Conservation (phyloP, 108 stramenopile species). For the Epithemia pelagica region DNA sequence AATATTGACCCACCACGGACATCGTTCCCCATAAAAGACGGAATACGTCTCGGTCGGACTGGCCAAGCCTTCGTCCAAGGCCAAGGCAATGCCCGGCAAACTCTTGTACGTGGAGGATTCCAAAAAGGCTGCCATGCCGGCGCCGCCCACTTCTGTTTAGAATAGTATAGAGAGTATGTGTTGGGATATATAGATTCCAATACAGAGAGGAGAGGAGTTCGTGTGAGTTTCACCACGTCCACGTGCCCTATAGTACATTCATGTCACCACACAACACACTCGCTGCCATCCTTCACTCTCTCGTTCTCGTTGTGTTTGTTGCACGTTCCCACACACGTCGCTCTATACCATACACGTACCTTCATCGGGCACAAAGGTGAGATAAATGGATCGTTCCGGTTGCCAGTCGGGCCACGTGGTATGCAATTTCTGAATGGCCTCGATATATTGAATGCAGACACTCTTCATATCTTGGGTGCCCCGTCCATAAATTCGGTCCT, state of each 20-base stretch:
- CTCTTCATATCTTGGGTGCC: conserved; percentile 97
- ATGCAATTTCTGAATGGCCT: conserved; percentile 53
- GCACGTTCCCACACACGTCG: too few relatives aligned
- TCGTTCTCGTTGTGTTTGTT: too few relatives aligned
- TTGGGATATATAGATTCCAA: neutral
- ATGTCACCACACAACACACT: too few relatives aligned
- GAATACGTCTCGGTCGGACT: conserved; percentile 68
- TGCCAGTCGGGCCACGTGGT: conserved; percentile 19
- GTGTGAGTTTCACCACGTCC: too few relatives aligned
- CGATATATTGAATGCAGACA: conserved; percentile 93
- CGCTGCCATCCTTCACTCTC: too few relatives aligned
- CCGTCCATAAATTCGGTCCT: conserved; percentile 87
- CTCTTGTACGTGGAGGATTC: conserved; percentile 37
- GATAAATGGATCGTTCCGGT: conserved; percentile 51
- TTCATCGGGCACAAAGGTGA: conserved; percentile 72
- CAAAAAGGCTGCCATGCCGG: conserved; percentile 85
- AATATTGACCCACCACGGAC: conserved; percentile 87
- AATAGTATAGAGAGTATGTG: neutral
- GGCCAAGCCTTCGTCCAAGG: conserved; percentile 87
- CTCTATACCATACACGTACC: too few relatives aligned
- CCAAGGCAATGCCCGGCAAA: conserved; percentile 61
- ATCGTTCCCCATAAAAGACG: conserved; percentile 94
- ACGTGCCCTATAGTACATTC: too few relatives aligned
- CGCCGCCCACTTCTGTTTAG: conserved; percentile 54
- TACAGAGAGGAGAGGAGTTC: neutral